Percentiles rank a stretch among this genome's conserved stretches.
These are phyloP conservation scores for Daldinia concentrica DNA, from an alignment of 495 filamentous ascomycete genomes.

Conservation along the genomic window DNA sequence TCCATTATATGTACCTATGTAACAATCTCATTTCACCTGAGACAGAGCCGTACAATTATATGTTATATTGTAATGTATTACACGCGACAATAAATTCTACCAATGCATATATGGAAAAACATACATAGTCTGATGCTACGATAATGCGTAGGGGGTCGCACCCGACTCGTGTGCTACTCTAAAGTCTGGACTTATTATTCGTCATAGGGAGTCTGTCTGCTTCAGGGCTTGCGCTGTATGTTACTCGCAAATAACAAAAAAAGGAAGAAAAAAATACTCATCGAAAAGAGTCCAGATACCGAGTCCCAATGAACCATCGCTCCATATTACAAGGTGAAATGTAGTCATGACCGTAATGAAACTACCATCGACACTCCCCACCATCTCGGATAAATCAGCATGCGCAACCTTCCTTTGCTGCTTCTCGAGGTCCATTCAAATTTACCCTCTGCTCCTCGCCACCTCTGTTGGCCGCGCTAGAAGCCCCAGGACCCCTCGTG, in stretches of 20 bases:
- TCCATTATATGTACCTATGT: background rate
- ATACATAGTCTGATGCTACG: constrained; percentile 4
- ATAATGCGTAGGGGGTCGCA: constrained; percentile 16
- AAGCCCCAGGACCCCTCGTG: constrained; percentile 70
- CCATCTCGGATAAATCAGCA: constrained; percentile 63
- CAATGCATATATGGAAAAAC: background rate
- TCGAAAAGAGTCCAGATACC: constrained; percentile 39
- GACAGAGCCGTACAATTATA: background rate
- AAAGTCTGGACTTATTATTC: constrained; percentile 9
- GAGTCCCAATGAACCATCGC: constrained; percentile 43
- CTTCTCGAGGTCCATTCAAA: constrained; percentile 66
- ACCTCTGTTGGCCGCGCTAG: constrained; percentile 61
- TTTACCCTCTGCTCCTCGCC: constrained; percentile 76
- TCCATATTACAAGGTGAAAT: constrained; percentile 49
- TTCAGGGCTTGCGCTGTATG: constrained; percentile 21
- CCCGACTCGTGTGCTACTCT: constrained; percentile 26
- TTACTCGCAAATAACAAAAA: constrained; percentile 30
- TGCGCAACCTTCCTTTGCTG: constrained; percentile 90
- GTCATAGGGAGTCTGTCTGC: constrained; percentile 20
- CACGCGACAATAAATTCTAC: constrained; percentile 14
- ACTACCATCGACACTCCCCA: constrained; percentile 13
- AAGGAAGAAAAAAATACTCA: constrained; percentile 23
- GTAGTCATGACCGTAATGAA: constrained; percentile 30
- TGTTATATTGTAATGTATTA: constrained; percentile 4
- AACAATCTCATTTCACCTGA: background rate